Evolutionary conservation across 306 rosid genomes (phyloP).

Genomic region (Trifolium fragiferum): DNA sequence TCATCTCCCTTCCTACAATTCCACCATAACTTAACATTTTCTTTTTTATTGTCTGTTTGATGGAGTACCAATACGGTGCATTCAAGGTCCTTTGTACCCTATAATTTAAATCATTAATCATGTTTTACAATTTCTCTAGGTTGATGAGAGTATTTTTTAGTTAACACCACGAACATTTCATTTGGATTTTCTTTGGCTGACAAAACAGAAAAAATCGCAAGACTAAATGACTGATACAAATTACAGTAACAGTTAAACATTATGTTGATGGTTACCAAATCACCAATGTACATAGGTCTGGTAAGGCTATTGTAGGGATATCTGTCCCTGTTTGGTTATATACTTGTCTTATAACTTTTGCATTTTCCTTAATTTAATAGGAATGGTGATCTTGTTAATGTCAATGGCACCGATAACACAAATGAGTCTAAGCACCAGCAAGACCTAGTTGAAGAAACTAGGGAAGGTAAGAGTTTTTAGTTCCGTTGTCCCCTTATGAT

Average conservation of each 20-base stretch:
- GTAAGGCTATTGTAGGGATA: conserved; percentile 32
- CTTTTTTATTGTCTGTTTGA: conserved; percentile 5
- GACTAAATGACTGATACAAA: conserved; percentile 33
- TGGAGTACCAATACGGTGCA: conserved; percentile 9
- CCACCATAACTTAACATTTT: not conserved
- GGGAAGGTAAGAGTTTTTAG: conserved; percentile 47
- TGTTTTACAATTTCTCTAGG: conserved; percentile 23
- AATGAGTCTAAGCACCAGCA: conserved; percentile 45
- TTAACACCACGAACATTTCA: conserved; percentile 7
- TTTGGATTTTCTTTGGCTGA: not conserved
- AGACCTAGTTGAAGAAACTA: conserved; percentile 45
- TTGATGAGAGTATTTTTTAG: not conserved
- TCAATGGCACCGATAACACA: conserved; percentile 42
- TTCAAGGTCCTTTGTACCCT: conserved; percentile 18
- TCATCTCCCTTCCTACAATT: not conserved
- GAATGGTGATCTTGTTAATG: conserved; percentile 44
- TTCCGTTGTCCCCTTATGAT: conserved; percentile 34
- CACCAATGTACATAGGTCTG: conserved; percentile 14
- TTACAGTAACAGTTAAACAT: conserved; percentile 2
- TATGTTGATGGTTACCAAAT: conserved; percentile 32
- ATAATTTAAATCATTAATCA: conserved; percentile 1
- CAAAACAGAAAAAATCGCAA: not conserved
- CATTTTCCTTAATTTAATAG: conserved; percentile 38
- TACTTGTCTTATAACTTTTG: conserved; percentile 39
- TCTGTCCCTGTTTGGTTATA: conserved; percentile 22